These are phyloP conservation scores for Pseudocercospora eumusae DNA, from an alignment of 2,329 filamentous ascomycete species.

Conservation along the genomic window DNA sequence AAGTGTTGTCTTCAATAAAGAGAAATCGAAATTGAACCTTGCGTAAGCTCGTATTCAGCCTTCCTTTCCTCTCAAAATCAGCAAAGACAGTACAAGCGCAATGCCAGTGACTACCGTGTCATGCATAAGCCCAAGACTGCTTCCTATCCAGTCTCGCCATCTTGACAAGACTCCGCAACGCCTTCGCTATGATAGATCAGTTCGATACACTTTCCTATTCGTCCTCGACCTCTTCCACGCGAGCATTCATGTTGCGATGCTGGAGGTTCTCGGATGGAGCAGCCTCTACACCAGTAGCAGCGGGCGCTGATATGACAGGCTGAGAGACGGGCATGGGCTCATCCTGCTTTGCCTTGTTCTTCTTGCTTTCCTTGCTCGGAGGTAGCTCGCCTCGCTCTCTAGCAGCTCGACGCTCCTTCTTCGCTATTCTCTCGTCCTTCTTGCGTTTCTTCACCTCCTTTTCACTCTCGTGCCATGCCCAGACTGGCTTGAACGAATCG, in stretches of 20 bases:
- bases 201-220: slow-evolving; percentile 10
- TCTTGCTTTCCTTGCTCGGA: slow-evolving; percentile 24
- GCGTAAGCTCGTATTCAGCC: slow-evolving; percentile 12
- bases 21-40: slow-evolving; percentile 16
- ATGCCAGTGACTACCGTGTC: background rate
- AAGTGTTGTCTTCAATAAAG: slow-evolving; percentile 22
- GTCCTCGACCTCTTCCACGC: slow-evolving; percentile 38
- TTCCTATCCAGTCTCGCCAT: background rate
- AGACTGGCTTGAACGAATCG: slow-evolving; percentile 91
- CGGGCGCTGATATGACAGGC: slow-evolving; percentile 20
- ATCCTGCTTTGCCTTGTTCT: slow-evolving; percentile 20
- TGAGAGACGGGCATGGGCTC: slow-evolving; percentile 12
- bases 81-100: background rate
- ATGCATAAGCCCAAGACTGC: background rate
- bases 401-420: slow-evolving; percentile 37
- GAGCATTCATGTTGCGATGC: slow-evolving; percentile 33
- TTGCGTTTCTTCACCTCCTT: slow-evolving; percentile 43
- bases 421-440: slow-evolving; percentile 39
- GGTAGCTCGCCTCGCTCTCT: slow-evolving; percentile 33
- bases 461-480: slow-evolving; percentile 81
- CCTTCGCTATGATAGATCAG: slow-evolving; percentile 22
- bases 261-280: slow-evolving; percentile 25
- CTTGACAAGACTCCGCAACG: slow-evolving; percentile 12
- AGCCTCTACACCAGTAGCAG: slow-evolving; percentile 31
- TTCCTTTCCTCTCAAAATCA: background rate